Evolutionary conservation across 495 filamentous ascomycete genomes (phyloP).

Genomic region (Penicilliopsis zonata): DNA sequence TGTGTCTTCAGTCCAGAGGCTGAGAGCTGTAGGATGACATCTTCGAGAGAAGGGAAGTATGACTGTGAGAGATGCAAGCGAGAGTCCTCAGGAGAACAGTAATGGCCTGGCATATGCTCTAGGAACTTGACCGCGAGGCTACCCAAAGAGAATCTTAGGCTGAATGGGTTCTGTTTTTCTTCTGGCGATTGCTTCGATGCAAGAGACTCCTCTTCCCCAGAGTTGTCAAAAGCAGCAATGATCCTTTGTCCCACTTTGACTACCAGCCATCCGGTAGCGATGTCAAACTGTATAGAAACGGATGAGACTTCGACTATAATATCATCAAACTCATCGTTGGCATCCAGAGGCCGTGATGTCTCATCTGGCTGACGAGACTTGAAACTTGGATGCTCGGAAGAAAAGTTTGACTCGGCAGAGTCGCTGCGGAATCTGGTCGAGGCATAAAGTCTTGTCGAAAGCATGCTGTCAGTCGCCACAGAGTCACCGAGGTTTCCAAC

Average conservation of each 20-base stretch:
- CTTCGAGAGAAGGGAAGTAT: slow-evolving; percentile 16
- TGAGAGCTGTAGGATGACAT: slow-evolving; percentile 21
- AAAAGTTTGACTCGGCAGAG: slow-evolving; percentile 7
- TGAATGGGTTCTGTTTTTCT: slow-evolving; percentile 13
- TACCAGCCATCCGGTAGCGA: slow-evolving; percentile 55
- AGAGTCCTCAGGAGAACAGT: slow-evolving; percentile 10
- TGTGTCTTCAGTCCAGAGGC: slow-evolving; percentile 16
- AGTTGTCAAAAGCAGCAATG: slow-evolving; percentile 26
- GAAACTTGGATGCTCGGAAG: slow-evolving; percentile 3
- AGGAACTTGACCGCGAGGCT: slow-evolving; percentile 51
- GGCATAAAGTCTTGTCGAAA: slow-evolving; percentile 15
- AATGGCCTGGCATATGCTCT: slow-evolving; percentile 42
- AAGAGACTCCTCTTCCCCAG: slow-evolving; percentile 5
- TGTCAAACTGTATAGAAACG: slow-evolving; percentile 49
- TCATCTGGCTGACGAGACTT: slow-evolving; percentile 2
- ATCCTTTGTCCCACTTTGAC: slow-evolving; percentile 46
- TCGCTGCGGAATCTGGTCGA: slow-evolving; percentile 12
- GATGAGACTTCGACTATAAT: slow-evolving; percentile 47
- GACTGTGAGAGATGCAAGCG: slow-evolving; percentile 9
- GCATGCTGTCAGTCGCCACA: slow-evolving; percentile 14
- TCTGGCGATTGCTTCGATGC: slow-evolving; percentile 7
- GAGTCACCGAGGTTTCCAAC: slow-evolving; percentile 10
- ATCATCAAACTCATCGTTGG: slow-evolving; percentile 6
- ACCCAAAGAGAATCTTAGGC: slow-evolving; percentile 39
- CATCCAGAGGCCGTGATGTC: slow-evolving; percentile 1